A percentile compares a stretch with the other conserved stretches of the same genome.
These are phyloP conservation scores for Suillus decipiens DNA, from an alignment of 768 basidiomycete genomes.

Conservation along the genomic window DNA sequence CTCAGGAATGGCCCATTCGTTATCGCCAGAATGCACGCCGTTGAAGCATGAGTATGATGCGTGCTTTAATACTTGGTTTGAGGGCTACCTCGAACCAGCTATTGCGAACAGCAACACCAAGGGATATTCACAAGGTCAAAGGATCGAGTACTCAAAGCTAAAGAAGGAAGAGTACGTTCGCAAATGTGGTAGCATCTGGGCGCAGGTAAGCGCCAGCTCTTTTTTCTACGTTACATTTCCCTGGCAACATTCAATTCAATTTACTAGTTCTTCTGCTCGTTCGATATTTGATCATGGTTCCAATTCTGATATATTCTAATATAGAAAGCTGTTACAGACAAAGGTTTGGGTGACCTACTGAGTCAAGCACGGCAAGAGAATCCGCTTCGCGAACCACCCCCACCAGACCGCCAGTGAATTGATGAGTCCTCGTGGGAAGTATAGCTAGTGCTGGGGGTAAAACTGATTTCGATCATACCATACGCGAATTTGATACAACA, in stretches of 20 bases:
- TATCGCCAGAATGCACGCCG: constrained; percentile 84
- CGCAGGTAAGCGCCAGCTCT: constrained; percentile 55
- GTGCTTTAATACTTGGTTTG: constrained; percentile 98
- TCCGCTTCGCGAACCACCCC: constrained; percentile 64
- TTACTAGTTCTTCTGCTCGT: neutral
- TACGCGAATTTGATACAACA: neutral
- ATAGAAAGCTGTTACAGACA: constrained; percentile 79
- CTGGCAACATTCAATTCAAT: neutral
- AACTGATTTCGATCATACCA: no score
- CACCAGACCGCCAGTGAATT: no score
- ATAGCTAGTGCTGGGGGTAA: no score
- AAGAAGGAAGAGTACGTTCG: constrained; percentile 89
- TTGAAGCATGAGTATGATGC: constrained; percentile 89
- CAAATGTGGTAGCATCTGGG: constrained; percentile 85
- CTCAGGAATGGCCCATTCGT: constrained; percentile 69
- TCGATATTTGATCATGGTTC: neutral
- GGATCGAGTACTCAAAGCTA: constrained; percentile 62
- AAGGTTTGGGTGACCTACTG: constrained; percentile 73
- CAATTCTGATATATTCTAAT: neutral
- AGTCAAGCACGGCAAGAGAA: constrained; percentile 82
- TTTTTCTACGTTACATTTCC: neutral
- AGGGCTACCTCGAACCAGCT: constrained; percentile 90
- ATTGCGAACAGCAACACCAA: constrained; percentile 42
- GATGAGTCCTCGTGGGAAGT: no score
- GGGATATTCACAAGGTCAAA: constrained; percentile 43